Percentiles rank a stretch among this genome's conserved stretches.
Evolutionary conservation across 192 early-diverging fungal genomes (phyloP).

Genomic region (Umbelopsis vinacea): DNA sequence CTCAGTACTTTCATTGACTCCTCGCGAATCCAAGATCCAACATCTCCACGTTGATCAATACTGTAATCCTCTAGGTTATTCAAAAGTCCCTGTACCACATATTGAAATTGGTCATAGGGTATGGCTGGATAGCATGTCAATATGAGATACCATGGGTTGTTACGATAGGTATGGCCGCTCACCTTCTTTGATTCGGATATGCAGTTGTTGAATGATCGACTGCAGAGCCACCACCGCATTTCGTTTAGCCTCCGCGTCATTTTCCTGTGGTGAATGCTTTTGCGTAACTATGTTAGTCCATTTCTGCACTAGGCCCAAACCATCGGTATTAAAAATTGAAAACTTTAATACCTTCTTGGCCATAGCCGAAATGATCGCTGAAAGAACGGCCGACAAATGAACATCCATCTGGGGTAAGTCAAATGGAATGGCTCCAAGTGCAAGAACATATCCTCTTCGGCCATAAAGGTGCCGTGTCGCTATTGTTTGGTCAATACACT

Average conservation of each 20-base stretch:
- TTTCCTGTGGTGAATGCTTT: slow-evolving; percentile 32
- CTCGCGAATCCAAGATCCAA: slow-evolving; percentile 92
- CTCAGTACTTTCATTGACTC: slow-evolving; percentile 65
- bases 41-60: slow-evolving; percentile 90
- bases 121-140: slow-evolving; percentile 31
- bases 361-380: slow-evolving; percentile 25
- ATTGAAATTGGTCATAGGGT: slow-evolving; percentile 41
- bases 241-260: slow-evolving; percentile 71
- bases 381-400: slow-evolving; percentile 29
- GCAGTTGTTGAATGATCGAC: slow-evolving; percentile 49
- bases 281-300: not conserved
- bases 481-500: slow-evolving; percentile 34
- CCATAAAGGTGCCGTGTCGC: slow-evolving; percentile 48
- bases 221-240: slow-evolving; percentile 68
- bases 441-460: slow-evolving; percentile 66
- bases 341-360: slow-evolving; percentile 22
- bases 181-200: slow-evolving; percentile 41
- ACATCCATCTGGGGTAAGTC: slow-evolving; percentile 22
- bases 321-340: not conserved
- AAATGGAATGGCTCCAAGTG: slow-evolving; percentile 62
- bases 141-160: slow-evolving; percentile 29
- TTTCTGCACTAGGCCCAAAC: not conserved
- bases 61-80: slow-evolving; percentile 83
- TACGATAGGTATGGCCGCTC: not conserved
- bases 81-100: slow-evolving; percentile 58